Conservation (phyloP, 78 protist species). For the Dictyostelium citrinum region DNA sequence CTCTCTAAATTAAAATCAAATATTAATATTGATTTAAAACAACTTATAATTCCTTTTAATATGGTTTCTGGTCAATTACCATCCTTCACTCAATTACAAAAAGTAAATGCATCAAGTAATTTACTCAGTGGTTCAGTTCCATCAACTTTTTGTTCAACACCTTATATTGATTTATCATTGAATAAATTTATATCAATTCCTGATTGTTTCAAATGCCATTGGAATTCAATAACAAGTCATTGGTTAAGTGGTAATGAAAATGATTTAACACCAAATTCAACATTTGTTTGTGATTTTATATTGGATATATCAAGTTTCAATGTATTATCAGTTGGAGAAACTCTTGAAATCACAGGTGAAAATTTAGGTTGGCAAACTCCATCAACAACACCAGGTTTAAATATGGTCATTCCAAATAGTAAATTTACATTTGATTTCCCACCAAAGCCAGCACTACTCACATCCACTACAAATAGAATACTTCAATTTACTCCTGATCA, state of each 20-base stretch:
- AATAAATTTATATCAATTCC: neutral
- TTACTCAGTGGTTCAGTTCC: neutral
- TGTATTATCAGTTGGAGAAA: neutral
- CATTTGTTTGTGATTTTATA: neutral
- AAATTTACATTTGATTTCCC: neutral
- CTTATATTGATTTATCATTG: neutral
- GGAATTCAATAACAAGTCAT: neutral
- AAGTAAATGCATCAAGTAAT: neutral
- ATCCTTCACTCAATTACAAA: neutral
- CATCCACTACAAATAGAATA: neutral
- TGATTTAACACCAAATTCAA: neutral
- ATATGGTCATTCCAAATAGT: neutral
- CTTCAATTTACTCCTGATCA: neutral
- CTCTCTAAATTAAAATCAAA: neutral
- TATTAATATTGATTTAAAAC: neutral
- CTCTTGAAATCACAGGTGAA: neutral
- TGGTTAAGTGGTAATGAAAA: neutral
- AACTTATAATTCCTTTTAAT: neutral
- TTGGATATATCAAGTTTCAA: neutral
- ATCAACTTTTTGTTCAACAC: neutral
- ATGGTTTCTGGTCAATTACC: neutral
- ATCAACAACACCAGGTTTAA: neutral
- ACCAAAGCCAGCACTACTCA: neutral
- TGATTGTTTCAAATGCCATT: neutral
- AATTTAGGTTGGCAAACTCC: constrained; percentile 6